Evolutionary conservation across 768 basidiomycete genomes (phyloP).

Genomic region (Collybiopsis luxurians): DNA sequence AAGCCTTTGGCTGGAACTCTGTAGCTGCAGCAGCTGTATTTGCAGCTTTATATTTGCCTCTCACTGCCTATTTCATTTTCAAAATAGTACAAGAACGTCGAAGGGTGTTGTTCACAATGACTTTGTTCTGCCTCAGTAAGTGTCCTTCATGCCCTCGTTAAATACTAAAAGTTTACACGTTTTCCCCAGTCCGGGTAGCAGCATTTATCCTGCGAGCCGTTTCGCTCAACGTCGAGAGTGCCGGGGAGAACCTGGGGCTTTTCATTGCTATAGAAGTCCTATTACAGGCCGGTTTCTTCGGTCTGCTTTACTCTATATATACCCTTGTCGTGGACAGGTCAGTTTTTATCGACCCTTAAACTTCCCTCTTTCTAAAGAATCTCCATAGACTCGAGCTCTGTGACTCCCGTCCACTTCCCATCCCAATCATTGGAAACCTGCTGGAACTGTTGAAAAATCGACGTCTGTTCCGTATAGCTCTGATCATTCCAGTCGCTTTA

Average conservation of each 20-base stretch:
- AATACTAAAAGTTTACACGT: background rate
- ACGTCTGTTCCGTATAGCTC: slow-evolving; percentile 24
- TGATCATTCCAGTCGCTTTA: slow-evolving; percentile 28
- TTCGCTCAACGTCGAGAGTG: slow-evolving; percentile 26
- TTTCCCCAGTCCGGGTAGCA: slow-evolving; percentile 32
- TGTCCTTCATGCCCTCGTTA: background rate
- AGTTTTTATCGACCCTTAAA: background rate
- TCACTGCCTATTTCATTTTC: slow-evolving; percentile 18
- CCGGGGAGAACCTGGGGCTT: slow-evolving; percentile 27
- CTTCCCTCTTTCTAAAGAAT: slow-evolving; percentile 17
- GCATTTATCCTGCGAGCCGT: slow-evolving; percentile 40
- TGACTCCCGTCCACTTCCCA: slow-evolving; percentile 6
- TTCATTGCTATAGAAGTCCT: slow-evolving; percentile 37
- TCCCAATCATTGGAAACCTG: background rate
- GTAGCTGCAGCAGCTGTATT: slow-evolving; percentile 22
- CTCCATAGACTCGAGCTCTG: slow-evolving; percentile 12
- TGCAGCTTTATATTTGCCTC: slow-evolving; percentile 22
- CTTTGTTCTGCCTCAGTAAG: slow-evolving; percentile 26
- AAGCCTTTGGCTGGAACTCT: slow-evolving; percentile 15
- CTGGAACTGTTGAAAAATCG: slow-evolving; percentile 24
- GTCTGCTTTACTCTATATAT: slow-evolving; percentile 38
- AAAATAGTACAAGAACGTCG: slow-evolving; percentile 17
- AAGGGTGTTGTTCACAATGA: slow-evolving; percentile 21
- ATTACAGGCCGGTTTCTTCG: slow-evolving; percentile 40
- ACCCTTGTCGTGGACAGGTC: slow-evolving; percentile 41